Evolutionary conservation across 495 filamentous ascomycete genomes (phyloP), one percentile per base, ranked within the genome.

Genomic region (Penicillium cataractarum): DNA sequence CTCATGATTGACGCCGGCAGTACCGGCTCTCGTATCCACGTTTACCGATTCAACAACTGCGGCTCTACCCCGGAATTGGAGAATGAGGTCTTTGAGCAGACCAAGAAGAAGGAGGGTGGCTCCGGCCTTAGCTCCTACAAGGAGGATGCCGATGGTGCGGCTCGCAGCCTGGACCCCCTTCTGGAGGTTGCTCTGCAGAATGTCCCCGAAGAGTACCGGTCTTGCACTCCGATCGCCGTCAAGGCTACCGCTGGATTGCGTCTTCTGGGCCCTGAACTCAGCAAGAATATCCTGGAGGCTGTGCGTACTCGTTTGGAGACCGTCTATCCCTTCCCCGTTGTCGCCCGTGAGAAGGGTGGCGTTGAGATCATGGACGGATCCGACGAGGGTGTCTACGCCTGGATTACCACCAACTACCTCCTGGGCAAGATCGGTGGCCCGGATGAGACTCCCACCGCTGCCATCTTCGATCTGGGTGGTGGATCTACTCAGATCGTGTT

Each of bases 11-110:
- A 99, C 81, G 95, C 95, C 39, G 95, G 95, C 58, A 97, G 93
- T 78, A 97, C 94, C 42, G 95, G 95, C 60, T 98, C 95, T 62
- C 91, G 95, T 57, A 97, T 99, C 71, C 95, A 99, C 78, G 93
- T 98, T 57, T 99, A 97, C 80, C 89, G 89, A 62, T 99, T 99
- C 86, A 99, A 97, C 81, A 99, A 98, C 81, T 99, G 95, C 79
- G 96, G 93, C 55, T 74, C 89, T 37, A 93, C 93, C 22, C 95
- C 95, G n/a, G 95, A 98, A 78, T 84, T 99, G 19, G 95, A 99
- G 72, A 80, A 87, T 67, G 95, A 99, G 72, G 82, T 89, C 22
- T 99, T 99, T 74, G 86, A 96, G 80, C 89, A 90, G 87, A 97
- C 92, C 19, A 84, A 88, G 68, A 91, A 89, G 82, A 89, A 82